Conservation (phyloP, 2,329 filamentous ascomycete species). For the Pseudomassariella vexata region DNA sequence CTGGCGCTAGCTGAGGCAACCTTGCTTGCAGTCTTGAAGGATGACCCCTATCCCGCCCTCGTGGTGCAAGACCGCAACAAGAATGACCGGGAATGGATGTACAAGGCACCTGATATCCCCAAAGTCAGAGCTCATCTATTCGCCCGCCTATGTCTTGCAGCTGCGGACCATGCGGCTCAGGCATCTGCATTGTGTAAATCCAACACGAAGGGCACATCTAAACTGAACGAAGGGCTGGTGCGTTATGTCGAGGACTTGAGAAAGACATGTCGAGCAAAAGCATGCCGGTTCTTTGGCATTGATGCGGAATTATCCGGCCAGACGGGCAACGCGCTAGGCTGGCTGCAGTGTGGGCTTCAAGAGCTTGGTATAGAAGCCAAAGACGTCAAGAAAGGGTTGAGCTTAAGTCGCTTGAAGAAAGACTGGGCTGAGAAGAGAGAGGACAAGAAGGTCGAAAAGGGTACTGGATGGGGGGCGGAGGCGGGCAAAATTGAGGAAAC, state of each 20-base stretch:
- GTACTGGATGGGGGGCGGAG: constrained; percentile 70
- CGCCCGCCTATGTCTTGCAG: constrained; percentile 79
- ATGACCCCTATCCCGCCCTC: constrained; percentile 83
- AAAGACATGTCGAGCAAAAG: constrained; percentile 72
- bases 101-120: constrained; percentile 78
- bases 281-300: constrained; percentile 84
- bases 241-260: constrained; percentile 73
- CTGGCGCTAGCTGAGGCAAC: constrained; percentile 84
- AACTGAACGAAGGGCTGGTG: constrained; percentile 59
- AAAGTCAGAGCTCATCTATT: constrained; percentile 87
- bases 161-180: constrained; percentile 78
- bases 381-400: constrained; percentile 44
- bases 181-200: constrained; percentile 50
- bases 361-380: constrained; percentile 62
- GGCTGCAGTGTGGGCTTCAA: constrained; percentile 71
- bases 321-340: constrained; percentile 79
- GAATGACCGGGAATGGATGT: constrained; percentile 94
- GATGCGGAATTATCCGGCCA: constrained; percentile 80
- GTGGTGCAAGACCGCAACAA: constrained; percentile 78
- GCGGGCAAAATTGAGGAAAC: constrained; percentile 80
- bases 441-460: constrained; percentile 72
- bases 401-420: constrained; percentile 52
- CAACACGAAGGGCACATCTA: constrained; percentile 32
- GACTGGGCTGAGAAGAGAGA: constrained; percentile 71
- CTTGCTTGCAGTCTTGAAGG: constrained; percentile 82